Evolutionary conservation across 768 basidiomycete genomes (phyloP).

Genomic region (Cyclocybe cylindracea): DNA sequence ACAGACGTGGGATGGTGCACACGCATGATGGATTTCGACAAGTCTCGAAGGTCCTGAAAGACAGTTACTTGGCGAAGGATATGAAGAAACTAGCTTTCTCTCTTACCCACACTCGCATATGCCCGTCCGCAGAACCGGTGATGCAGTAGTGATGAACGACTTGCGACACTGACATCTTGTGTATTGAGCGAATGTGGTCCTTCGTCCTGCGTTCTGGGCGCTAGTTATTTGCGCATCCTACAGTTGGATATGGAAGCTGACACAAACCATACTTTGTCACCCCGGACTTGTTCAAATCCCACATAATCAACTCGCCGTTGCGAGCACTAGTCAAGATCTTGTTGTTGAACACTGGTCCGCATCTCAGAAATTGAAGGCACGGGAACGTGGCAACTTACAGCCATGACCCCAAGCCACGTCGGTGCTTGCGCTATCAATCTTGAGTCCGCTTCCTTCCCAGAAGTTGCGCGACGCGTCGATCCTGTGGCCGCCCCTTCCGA

Average conservation of each 20-base stretch:
- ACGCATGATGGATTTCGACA: constrained; percentile 67
- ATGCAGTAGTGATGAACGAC: constrained; percentile 71
- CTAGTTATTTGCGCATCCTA: not conserved
- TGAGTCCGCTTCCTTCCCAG: constrained; percentile 78
- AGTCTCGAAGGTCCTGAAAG: constrained; percentile 69
- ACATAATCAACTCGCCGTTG: constrained; percentile 82
- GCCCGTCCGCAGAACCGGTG: constrained; percentile 80
- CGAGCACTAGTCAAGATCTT: constrained; percentile 81
- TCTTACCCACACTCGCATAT: constrained; percentile 78
- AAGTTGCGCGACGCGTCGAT: constrained; percentile 76
- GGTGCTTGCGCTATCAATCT: constrained; percentile 76
- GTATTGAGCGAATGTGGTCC: constrained; percentile 73
- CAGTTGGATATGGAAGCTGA: not conserved
- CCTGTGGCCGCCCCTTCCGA: constrained; percentile 62
- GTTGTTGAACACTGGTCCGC: constrained; percentile 59
- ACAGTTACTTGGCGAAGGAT: constrained; percentile 1
- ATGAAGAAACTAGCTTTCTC: not conserved
- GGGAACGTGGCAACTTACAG: constrained; percentile 37
- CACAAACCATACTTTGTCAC: constrained; percentile 67
- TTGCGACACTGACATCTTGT: constrained; percentile 68
- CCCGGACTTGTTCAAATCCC: constrained; percentile 74
- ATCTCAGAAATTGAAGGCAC: constrained; percentile 8
- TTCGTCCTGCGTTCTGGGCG: constrained; percentile 60
- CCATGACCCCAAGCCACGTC: constrained; percentile 82
- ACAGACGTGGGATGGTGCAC: constrained; percentile 72